A percentile compares a stretch with the other conserved stretches of the same genome.
Conservation (phyloP, 257 asterid genomes). For the Nicotiana tomentosiformis region DNA sequence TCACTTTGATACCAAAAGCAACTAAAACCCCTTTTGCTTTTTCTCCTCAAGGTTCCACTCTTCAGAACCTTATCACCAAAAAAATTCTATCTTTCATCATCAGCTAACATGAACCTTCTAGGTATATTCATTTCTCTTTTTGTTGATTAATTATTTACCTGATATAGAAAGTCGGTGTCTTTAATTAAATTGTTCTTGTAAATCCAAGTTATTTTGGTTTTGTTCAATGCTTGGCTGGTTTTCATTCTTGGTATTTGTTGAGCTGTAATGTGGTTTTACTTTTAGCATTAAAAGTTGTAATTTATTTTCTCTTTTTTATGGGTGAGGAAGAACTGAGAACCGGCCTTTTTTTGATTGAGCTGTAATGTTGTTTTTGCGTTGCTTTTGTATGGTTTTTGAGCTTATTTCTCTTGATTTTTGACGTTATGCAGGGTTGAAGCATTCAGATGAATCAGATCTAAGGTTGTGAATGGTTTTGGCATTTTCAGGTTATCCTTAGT, state of each 20-base stretch:
- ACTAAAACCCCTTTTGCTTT: not conserved
- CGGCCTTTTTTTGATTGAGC: not conserved
- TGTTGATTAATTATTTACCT: not conserved
- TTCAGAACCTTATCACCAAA: not conserved
- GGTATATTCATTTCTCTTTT: constrained; percentile 9
- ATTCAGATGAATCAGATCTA: constrained; percentile 1
- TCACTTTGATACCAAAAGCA: not conserved
- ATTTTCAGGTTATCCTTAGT: not conserved
- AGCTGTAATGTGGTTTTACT: not conserved
- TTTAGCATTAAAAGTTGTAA: not conserved
- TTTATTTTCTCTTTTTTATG: not conserved
- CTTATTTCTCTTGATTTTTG: not conserved
- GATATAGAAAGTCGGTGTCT: not conserved
- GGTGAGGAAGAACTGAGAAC: not conserved
- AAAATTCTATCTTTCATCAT: not conserved
- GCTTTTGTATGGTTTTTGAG: not conserved
- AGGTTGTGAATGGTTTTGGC: not conserved
- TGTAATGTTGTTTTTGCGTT: not conserved
- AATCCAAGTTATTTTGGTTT: not conserved
- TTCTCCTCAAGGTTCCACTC: not conserved
- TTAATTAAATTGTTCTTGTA: not conserved
- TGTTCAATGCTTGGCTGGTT: not conserved
- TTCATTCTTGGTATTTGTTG: not conserved
- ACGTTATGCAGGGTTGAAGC: not conserved
- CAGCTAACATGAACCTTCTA: not conserved